phyloP scores from a whole-genome alignment of 805 yeast species.

The Candida tibetensis region DNA sequence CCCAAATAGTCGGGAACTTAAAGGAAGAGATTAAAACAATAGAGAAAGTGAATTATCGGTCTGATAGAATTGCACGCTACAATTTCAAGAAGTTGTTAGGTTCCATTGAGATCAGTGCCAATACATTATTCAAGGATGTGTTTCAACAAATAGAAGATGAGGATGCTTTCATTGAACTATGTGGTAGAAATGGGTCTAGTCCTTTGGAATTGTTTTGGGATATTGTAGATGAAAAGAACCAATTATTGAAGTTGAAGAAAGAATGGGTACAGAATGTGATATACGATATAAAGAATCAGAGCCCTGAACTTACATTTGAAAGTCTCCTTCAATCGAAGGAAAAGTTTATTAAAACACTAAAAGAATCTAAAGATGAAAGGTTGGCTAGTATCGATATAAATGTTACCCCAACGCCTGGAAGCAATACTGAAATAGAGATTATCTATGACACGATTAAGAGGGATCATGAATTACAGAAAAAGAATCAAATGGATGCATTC shows the following conservation, averaged over 20 bases:
- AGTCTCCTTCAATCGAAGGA: constrained; percentile 15
- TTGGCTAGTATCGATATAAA: constrained; percentile 21
- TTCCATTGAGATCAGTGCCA: constrained; percentile 44
- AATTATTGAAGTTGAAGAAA: constrained; percentile 53
- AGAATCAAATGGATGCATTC: constrained; percentile 9
- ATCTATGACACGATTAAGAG: constrained; percentile 27
- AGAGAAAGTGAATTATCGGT: constrained; percentile 44
- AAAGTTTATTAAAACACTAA: constrained; percentile 17
- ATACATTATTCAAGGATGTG: constrained; percentile 59
- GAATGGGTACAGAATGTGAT: constrained; percentile 56
- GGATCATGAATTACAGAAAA: constrained; percentile 19
- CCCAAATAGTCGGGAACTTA: constrained; percentile 20
- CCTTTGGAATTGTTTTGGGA: constrained; percentile 80
- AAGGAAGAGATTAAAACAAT: constrained; percentile 19
- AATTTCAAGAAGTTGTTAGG: constrained; percentile 50
- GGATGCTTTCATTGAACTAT: constrained; percentile 52
- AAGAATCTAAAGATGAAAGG: constrained; percentile 27
- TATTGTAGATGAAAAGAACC: constrained; percentile 58
- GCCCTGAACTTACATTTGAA: constrained; percentile 17
- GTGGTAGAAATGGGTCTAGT: constrained; percentile 77
- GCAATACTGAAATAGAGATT: constrained; percentile 21
- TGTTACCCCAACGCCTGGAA: constrained; percentile 10
- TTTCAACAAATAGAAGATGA: constrained; percentile 52
- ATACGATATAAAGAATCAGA: constrained; percentile 24
- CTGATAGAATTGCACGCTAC: constrained; percentile 67